Percentiles rank a stretch among this genome's conserved stretches.
Conservation (phyloP, 176 grass and related monocot species). For the Aegilops bicornis region DNA sequence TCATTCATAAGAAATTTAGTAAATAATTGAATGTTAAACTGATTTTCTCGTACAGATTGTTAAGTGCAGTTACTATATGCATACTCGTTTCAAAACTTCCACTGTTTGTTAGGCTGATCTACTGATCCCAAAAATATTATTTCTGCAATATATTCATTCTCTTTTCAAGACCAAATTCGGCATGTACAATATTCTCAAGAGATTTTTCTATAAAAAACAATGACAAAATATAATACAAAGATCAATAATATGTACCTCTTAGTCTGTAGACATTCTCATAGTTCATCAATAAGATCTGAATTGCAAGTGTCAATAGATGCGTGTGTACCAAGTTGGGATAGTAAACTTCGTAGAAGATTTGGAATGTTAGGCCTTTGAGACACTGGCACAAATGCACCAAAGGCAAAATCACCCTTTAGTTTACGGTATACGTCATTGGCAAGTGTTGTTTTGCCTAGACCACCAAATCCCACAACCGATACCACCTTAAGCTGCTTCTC, state of each 20-base stretch:
- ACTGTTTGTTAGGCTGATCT: too few relatives aligned
- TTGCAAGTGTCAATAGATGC: not conserved
- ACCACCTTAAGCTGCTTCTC: not conserved
- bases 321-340: not conserved
- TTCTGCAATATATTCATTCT: too few relatives aligned
- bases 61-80: rapidly evolving
- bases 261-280: not conserved
- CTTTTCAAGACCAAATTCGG: too few relatives aligned
- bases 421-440: not conserved
- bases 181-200: too few relatives aligned
- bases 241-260: not conserved
- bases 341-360: not conserved
- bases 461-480: not conserved
- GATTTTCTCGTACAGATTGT: too few relatives aligned
- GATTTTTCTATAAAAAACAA: too few relatives aligned
- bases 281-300: not conserved
- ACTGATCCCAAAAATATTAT: too few relatives aligned
- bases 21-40: rapidly evolving
- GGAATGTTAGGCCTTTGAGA: not conserved
- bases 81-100: too few relatives aligned
- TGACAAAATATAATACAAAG: not conserved
- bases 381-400: not conserved
- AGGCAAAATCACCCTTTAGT: not conserved
- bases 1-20: too few relatives aligned
- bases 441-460: not conserved